Evolutionary conservation across 208 protist species (phyloP).

Genomic region (Crithidia brevicula): DNA sequence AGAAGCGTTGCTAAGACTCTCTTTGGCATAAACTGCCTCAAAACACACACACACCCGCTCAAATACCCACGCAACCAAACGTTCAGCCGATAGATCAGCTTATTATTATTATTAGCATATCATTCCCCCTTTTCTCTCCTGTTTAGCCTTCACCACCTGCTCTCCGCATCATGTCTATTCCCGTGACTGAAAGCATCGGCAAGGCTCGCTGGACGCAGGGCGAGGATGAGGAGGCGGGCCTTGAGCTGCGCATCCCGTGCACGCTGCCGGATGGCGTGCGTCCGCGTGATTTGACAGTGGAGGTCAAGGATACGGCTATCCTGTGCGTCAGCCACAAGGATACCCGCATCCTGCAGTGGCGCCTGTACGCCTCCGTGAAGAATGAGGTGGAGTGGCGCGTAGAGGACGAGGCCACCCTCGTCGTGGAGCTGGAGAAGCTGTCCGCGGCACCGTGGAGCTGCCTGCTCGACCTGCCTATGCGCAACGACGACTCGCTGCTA

Average conservation of each 20-base stretch:
- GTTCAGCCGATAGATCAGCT: too few relatives aligned
- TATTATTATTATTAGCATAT: background rate
- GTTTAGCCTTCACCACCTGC: constrained; percentile 4
- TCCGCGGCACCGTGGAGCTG: constrained; percentile 64
- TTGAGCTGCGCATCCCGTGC: constrained; percentile 82
- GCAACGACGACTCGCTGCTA: constrained; percentile 59
- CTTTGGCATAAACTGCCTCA: too few relatives aligned
- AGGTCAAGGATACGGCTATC: constrained; percentile 78
- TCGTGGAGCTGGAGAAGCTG: constrained; percentile 79
- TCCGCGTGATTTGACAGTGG: constrained; percentile 72
- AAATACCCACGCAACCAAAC: too few relatives aligned
- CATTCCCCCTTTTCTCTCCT: background rate
- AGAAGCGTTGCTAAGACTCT: too few relatives aligned
- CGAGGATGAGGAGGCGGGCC: constrained; percentile 55
- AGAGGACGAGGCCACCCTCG: constrained; percentile 56
- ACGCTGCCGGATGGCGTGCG: constrained; percentile 66
- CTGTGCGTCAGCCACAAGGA: constrained; percentile 75
- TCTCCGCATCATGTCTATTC: constrained; percentile 35
- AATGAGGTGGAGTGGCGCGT: constrained; percentile 86
- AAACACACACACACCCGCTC: too few relatives aligned
- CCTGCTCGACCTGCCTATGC: constrained; percentile 79
- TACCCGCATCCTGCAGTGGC: constrained; percentile 80
- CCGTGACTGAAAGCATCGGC: constrained; percentile 57
- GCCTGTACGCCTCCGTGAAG: constrained; percentile 73
- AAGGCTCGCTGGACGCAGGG: constrained; percentile 77